A percentile compares a stretch with the other conserved stretches of the same genome.
phyloP scores from a whole-genome alignment of 306 rosid species.

The Cucurbita moschata region DNA sequence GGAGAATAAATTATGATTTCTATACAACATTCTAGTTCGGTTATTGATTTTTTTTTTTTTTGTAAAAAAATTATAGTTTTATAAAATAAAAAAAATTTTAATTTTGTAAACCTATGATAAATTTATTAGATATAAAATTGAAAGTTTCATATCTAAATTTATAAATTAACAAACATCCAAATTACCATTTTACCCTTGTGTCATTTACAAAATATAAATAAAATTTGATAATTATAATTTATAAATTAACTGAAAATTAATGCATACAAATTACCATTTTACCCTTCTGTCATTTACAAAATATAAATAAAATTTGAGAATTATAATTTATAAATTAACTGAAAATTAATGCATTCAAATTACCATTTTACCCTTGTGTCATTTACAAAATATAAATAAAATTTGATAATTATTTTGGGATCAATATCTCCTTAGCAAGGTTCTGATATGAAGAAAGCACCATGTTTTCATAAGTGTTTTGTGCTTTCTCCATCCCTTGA shows the following conservation, averaged over 20 bases:
- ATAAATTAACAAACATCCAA: too few relatives aligned
- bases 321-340: too few relatives aligned
- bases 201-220: too few relatives aligned
- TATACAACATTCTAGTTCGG: too few relatives aligned
- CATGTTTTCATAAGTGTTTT: conserved; percentile 60
- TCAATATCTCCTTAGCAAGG: conserved; percentile 63
- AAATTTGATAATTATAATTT: too few relatives aligned
- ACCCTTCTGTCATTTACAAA: not conserved
- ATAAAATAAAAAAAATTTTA: too few relatives aligned
- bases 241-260: not conserved
- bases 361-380: not conserved
- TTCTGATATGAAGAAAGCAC: conserved; percentile 60
- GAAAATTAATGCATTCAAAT: not conserved
- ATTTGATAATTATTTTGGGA: not conserved
- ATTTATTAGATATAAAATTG: too few relatives aligned
- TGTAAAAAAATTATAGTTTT: too few relatives aligned
- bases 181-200: too few relatives aligned
- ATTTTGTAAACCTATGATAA: too few relatives aligned
- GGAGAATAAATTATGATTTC: not conserved
- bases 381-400: not conserved
- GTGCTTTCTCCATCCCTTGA: conserved; percentile 79
- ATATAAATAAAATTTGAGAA: not conserved
- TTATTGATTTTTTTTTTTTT: too few relatives aligned
- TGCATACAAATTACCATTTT: not conserved
- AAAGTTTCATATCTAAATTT: too few relatives aligned